A percentile compares a stretch with the other conserved stretches of the same genome.
Evolutionary conservation across 1,284 basidiomycete species (phyloP).

Genomic region (Wallemia mellicola): DNA sequence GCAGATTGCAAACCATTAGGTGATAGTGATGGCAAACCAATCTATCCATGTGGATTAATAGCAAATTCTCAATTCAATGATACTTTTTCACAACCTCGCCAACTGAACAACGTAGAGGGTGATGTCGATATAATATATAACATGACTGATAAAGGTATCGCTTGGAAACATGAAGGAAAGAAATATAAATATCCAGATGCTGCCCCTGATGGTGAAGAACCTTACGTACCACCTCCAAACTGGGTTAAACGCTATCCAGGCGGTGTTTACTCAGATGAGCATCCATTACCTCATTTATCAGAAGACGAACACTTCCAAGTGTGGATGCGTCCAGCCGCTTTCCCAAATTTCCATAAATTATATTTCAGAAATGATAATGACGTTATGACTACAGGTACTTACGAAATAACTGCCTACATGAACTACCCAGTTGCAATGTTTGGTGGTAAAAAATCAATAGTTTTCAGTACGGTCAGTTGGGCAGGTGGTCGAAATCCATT

Average conservation of each 20-base stretch:
- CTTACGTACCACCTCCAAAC: conserved; percentile 75
- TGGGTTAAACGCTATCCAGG: conserved; percentile 45
- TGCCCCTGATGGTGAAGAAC: conserved; percentile 22
- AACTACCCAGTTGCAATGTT: conserved; percentile 83
- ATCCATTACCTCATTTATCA: conserved; percentile 42
- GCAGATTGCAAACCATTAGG: conserved; percentile 77
- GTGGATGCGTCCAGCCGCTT: conserved; percentile 94
- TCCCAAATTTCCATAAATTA: conserved; percentile 87
- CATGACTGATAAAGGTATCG: conserved; percentile 55
- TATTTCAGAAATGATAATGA: conserved; percentile 68
- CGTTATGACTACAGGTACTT: conserved; percentile 39
- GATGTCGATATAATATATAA: conserved; percentile 27
- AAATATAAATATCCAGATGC: conserved; percentile 41
- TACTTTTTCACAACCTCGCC: conserved; percentile 36
- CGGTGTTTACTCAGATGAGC: conserved; percentile 30
- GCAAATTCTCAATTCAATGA: conserved; percentile 98
- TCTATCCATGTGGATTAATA: conserved; percentile 90
- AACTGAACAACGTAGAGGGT: conserved; percentile 24
- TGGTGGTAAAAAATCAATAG: conserved; percentile 81
- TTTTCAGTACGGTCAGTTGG: conserved; percentile 91
- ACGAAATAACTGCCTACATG: conserved; percentile 45
- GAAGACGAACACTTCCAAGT: conserved; percentile 87
- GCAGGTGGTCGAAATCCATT: conserved; percentile 93
- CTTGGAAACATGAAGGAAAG: conserved; percentile 76
- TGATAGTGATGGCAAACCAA: conserved; percentile 22